A percentile compares a stretch with the other conserved stretches of the same genome.
phyloP scores from a whole-genome alignment of 306 rosid species.

The Mimosa pudica region DNA sequence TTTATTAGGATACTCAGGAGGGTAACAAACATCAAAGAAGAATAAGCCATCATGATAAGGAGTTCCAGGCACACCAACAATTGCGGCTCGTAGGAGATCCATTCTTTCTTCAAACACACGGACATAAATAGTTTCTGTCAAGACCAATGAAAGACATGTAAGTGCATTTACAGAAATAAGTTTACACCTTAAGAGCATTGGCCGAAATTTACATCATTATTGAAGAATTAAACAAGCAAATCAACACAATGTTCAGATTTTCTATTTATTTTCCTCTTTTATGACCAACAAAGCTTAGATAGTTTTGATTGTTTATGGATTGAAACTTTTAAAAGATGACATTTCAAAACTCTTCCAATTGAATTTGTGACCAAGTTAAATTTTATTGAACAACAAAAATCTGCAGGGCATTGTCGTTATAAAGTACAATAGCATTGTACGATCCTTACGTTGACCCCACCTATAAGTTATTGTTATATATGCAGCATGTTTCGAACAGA shows the following conservation, averaged over 20 bases:
- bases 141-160: constrained; percentile 12
- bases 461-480: neutral
- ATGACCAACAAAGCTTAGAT: too few relatives aligned
- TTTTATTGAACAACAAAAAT: constrained; percentile 14
- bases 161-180: constrained; percentile 23
- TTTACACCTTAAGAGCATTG: constrained; percentile 4
- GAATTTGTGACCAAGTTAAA: constrained; percentile 9
- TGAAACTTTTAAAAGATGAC: neutral
- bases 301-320: neutral
- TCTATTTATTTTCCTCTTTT: too few relatives aligned
- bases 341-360: neutral
- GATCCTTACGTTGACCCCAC: too few relatives aligned
- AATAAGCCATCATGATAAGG: constrained; percentile 95
- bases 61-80: constrained; percentile 93
- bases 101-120: constrained; percentile 87
- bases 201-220: neutral
- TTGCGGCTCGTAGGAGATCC: constrained; percentile 86
- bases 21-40: constrained; percentile 84
- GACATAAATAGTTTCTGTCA: constrained; percentile 79
- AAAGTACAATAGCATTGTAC: too few relatives aligned
- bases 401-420: constrained; percentile 1
- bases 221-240: constrained; percentile 18
- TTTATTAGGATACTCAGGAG: constrained; percentile 77
- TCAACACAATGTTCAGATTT: too few relatives aligned
- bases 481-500: constrained; percentile 17